These are phyloP conservation scores for Talaromyces sp. DNA, from an alignment of 2,329 filamentous ascomycete species.

Conservation along the genomic window DNA sequence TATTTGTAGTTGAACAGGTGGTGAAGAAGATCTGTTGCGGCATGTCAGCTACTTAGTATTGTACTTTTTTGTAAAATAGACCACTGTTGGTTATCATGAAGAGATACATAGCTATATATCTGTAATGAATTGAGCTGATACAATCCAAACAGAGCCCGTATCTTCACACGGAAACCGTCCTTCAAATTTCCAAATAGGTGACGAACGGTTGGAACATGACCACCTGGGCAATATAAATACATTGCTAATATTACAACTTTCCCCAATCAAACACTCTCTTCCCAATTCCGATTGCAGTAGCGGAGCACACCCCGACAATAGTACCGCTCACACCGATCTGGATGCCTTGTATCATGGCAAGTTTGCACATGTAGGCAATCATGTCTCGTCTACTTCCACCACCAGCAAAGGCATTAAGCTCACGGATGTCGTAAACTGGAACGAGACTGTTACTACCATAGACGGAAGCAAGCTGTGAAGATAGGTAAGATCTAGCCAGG, in stretches of 20 bases:
- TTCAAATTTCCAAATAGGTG: too few relatives aligned
- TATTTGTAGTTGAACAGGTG: background rate
- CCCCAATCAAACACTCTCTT: constrained; percentile 39
- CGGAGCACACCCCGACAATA: constrained; percentile 36
- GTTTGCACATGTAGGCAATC: constrained; percentile 33
- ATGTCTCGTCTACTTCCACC: constrained; percentile 27
- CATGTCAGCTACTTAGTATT: background rate
- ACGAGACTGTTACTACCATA: constrained; percentile 11
- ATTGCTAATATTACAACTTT: constrained; percentile 13
- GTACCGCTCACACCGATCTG: constrained; percentile 34
- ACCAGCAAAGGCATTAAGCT: constrained; percentile 31
- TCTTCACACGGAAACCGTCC: background rate
- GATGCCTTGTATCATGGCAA: constrained; percentile 34
- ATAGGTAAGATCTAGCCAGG: constrained; percentile 34
- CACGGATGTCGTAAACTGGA: constrained; percentile 28
- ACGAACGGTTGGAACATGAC: too few relatives aligned
- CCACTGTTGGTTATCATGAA: background rate
- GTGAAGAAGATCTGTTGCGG: background rate
- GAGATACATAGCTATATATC: background rate
- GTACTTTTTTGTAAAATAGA: background rate
- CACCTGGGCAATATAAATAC: background rate
- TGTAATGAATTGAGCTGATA: background rate
- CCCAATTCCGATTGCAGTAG: constrained; percentile 35
- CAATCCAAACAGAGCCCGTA: background rate
- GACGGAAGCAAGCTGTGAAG: constrained; percentile 23